Percentiles rank a stretch among this genome's conserved stretches.
phyloP scores from a whole-genome alignment of 2,329 filamentous ascomycete species.

The Periconia macrospinosa region DNA sequence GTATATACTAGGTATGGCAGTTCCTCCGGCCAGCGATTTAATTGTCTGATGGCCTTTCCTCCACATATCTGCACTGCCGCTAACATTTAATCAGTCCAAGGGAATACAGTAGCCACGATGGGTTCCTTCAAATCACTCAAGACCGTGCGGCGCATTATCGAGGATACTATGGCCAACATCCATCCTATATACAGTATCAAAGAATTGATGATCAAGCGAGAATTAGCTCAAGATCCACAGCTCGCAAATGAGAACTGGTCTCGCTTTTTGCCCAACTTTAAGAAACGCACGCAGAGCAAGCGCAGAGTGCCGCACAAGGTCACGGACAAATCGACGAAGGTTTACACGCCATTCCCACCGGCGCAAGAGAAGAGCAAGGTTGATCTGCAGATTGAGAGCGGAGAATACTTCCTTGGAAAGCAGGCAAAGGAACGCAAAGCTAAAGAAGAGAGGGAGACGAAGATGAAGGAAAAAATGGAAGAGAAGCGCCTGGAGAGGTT shows the following conservation, averaged over 20 bases:
- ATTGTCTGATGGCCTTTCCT: too few species aligned
- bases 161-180: conserved; percentile 96
- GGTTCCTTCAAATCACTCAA: conserved; percentile 91
- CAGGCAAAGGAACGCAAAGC: conserved; percentile 84
- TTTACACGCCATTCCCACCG: conserved; percentile 96
- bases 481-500: conserved; percentile 85
- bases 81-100: too few species aligned
- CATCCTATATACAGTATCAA: conserved; percentile 93
- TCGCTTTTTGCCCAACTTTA: conserved; percentile 94
- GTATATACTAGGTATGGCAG: conserved; percentile 71
- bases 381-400: conserved; percentile 94
- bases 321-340: conserved; percentile 90
- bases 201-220: conserved; percentile 90
- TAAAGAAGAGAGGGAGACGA: conserved; percentile 78
- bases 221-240: conserved; percentile 85
- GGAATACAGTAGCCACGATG: conserved; percentile 92
- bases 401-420: conserved; percentile 95
- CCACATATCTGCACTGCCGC: too few species aligned
- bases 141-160: conserved; percentile 79
- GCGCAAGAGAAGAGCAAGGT: conserved; percentile 98
- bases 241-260: conserved; percentile 89
- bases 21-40: too few species aligned
- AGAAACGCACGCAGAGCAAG: conserved; percentile 87
- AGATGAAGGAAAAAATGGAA: conserved; percentile 83
- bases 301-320: conserved; percentile 80